Base-by-base conservation (phyloP, 352 stramenopile species). In the Phytopythium chamaehyphon region DNA sequence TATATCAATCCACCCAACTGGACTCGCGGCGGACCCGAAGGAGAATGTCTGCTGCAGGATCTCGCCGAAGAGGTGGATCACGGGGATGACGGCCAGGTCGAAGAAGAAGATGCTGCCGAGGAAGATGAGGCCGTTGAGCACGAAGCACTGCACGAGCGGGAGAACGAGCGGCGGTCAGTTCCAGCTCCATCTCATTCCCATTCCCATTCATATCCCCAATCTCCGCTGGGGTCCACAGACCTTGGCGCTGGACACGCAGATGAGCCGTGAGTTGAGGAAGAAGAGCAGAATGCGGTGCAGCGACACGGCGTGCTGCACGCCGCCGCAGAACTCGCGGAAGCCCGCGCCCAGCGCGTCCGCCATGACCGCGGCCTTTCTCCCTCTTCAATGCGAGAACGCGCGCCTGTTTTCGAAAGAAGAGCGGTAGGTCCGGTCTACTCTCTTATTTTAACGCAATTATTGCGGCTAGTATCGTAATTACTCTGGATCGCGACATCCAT, bases 51-150 rank as follows among this genome's bases (percentile, higher is more conserved):
- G 68, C 46, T 93, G 75, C 57, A 95, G 69, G 40, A 92, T 66
- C 58, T 93, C 75, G 26, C 84, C 84, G 60, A 95, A 92, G 56
- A 95, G 59, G 55, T 95, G 84, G 51, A 95, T 95, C 12, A 95
- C 76, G 10, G 84, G 84, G 51, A 95, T 92, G 46, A 95, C 82
- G 21, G 71, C 78, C 47, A 57, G 64, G 46, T 93, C 81, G 51
- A 95, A 95, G 63, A 95, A 95, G 73, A 89, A 95, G 45, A 95
- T 95, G 59, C 83, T 93, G 38, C 84, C 84, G 35, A 95, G 67
- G 54, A 95, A 95, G 56, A 95, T 93, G 21, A 95, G 76, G 0
- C 84, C 84, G 58, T 95, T 95, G n/a, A 95, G 74, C 50, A 93
- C 76, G 49, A 95, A 88, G 55, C 84, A 95, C 79, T 84, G 21